Evolutionary conservation across 2,329 filamentous ascomycete genomes (phyloP), one percentile per base, ranked within the genome.

Genomic region (Aspergillus costaricaensis): DNA sequence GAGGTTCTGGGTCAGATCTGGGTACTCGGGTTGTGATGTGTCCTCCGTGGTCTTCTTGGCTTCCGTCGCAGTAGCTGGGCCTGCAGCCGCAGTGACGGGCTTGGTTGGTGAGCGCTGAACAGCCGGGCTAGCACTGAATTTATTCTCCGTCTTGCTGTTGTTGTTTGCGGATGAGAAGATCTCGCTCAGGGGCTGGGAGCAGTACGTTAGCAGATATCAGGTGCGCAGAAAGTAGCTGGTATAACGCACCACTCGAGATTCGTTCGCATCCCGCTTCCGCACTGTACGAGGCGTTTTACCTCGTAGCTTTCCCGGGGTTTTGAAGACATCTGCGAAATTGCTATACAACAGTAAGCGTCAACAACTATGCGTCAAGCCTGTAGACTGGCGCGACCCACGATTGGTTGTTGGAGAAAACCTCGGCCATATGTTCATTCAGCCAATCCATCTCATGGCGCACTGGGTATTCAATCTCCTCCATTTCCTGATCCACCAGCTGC

Each of bases 341-440:
- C 95, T 98, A 59, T 52, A 36, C 49, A n/a, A 36, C 47, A 52
- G 65, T 79, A 63, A 79, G 77, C 65, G 66, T 41, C 51, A 58
- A 47, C 61, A 38, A 21, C 15, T 15, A 55, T 57, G 56, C 62
- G 25, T 39, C 14, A 23, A 12, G 54, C 60, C 25, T 39, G 14
- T 43, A 44, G 10, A 23, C 44, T 59, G 63, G 63, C 58, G 60
- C 61, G 58, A 84, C 90, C 71, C 86, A 97, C 95, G 92, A 86
- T 78, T 93, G 87, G 72, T 92, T 90, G 69, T 89, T 88, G 70
- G 88, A 89, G 75, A 98, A 96, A 71, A 99, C 91, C 65, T 96
- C 92, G 53, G 87, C 87, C 94, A 99, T 97, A 76, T 99, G 95
- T 79, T 98, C 95, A 72, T 99, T 98, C 69, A 99, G 82, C 95